Percentiles rank a stretch among this genome's conserved stretches.
These are phyloP conservation scores for Fusarium nanum DNA, from an alignment of 2,329 filamentous ascomycete genomes.

Conservation along the genomic window DNA sequence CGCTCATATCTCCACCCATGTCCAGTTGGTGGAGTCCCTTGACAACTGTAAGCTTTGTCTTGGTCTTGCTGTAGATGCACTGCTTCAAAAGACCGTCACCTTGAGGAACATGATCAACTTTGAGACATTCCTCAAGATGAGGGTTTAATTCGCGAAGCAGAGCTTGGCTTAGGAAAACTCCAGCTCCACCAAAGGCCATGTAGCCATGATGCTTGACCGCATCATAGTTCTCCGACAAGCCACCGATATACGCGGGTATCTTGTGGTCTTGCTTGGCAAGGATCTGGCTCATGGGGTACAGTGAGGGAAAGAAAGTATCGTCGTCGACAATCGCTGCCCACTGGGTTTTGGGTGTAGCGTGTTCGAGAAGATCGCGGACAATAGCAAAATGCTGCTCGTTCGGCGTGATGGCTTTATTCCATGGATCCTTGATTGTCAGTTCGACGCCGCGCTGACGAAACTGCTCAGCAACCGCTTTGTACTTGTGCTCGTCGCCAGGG, in stretches of 20 bases:
- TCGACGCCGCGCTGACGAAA: conserved; percentile 50
- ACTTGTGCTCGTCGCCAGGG: conserved; percentile 45
- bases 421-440: conserved; percentile 51
- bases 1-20: conserved; percentile 64
- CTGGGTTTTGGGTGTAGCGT: conserved; percentile 57
- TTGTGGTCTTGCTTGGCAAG: conserved; percentile 62
- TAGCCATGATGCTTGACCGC: conserved; percentile 65
- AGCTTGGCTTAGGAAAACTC: conserved; percentile 67
- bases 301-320: conserved; percentile 71
- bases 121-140: conserved; percentile 62
- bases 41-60: conserved; percentile 65
- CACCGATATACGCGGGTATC: conserved; percentile 65
- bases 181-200: conserved; percentile 71
- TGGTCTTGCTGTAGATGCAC: conserved; percentile 67
- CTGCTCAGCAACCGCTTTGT: conserved; percentile 47
- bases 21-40: conserved; percentile 69
- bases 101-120: conserved; percentile 43
- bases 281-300: conserved; percentile 61
- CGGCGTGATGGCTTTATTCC: conserved; percentile 52
- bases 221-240: conserved; percentile 66
- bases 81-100: conserved; percentile 69
- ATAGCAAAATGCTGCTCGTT: conserved; percentile 70
- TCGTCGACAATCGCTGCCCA: conserved; percentile 72
- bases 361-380: conserved; percentile 60
- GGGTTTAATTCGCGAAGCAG: conserved; percentile 61